Evolutionary conservation across 768 basidiomycete genomes (phyloP), one percentile per base, ranked within the genome.

Genomic region (Suillus subaureus): DNA sequence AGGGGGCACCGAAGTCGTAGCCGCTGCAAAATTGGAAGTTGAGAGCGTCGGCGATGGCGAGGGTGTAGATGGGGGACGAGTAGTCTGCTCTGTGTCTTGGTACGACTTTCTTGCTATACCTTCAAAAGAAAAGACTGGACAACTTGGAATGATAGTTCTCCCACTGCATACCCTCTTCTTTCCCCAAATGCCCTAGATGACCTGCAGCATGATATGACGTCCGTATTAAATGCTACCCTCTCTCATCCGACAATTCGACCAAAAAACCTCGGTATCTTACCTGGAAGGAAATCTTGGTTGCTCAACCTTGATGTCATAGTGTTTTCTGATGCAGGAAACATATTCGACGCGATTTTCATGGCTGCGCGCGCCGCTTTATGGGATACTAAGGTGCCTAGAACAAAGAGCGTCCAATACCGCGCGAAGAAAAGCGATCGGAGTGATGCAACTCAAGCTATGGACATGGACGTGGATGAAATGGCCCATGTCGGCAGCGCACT

Each of bases 1-100:
- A 0, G 93, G 93, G 0, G 88, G 90, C 0, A 95, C 94, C 0
- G 92, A 94, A 69, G 81, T 94, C 4, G 77, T 94, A 31, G 93
- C 90, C 1, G 93, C 92, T 0, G 82, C 86, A 2, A 92, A 93
- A 70, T 82, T 95, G 0, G 94, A 96, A 70, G 91, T 96, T 0
- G 90, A 91, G 71, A 80, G 81, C 55, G 74, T 88, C 11, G 76
- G 74, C 11, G 69, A 67, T 1, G 80, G 77, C 1, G 83, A 79
- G 13, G 81, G 83, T 0, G 79, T 82, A 12, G 85, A 87, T 28
- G 87, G 86, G 0, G 92, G 90, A 16, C 79, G 86, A 58, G 74
- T 96, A 16, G 79, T 82, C 0, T 92, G 91, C 73, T 82, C 82
- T 11, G 93, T 94, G 28, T 85, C 87, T 67, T 95, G 93, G 93